Percentiles rank a stretch among this genome's conserved stretches.
These are phyloP conservation scores for Plasmodium gaboni DNA, from an alignment of 169 alveolate genomes.

Conservation along the genomic window DNA sequence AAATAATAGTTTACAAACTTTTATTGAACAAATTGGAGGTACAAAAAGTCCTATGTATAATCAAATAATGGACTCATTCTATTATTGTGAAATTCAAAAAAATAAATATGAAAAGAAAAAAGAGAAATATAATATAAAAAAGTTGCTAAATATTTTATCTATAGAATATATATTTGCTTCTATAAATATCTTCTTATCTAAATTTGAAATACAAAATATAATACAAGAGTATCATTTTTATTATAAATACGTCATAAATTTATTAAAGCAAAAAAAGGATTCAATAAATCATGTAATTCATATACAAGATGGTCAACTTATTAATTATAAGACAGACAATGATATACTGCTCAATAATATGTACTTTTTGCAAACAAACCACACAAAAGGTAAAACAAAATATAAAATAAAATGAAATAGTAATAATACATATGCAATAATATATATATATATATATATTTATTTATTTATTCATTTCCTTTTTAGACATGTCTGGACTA, in stretches of 20 bases:
- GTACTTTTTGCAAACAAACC: conserved; percentile 4
- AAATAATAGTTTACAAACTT: conserved; percentile 51
- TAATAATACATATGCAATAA: too few species aligned
- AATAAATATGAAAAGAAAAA: conserved; percentile 53
- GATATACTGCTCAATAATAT: conserved; percentile 64
- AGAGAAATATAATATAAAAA: conserved; percentile 68
- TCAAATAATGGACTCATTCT: conserved; percentile 68
- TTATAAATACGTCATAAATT: conserved; percentile 46
- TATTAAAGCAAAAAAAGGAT: background rate
- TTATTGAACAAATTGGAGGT: conserved; percentile 72
- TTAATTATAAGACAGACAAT: conserved; percentile 38
- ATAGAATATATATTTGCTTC: conserved; percentile 75
- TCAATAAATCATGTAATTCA: background rate
- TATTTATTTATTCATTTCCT: too few species aligned
- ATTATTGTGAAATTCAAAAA: conserved; percentile 76
- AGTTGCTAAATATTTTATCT: conserved; percentile 50
- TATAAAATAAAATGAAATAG: too few species aligned
- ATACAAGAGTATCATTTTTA: conserved; percentile 75
- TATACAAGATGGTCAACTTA: conserved; percentile 28
- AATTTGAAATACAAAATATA: conserved; percentile 75
- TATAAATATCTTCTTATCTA: conserved; percentile 64
- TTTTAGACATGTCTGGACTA: too few species aligned
- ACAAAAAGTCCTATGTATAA: conserved; percentile 33
- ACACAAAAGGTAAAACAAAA: conserved; percentile 5
- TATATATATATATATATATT: too few species aligned